Percentiles rank a stretch among this genome's conserved stretches.
Conservation (phyloP, 108 stramenopile genomes). For the Skeletonema tropicum region DNA sequence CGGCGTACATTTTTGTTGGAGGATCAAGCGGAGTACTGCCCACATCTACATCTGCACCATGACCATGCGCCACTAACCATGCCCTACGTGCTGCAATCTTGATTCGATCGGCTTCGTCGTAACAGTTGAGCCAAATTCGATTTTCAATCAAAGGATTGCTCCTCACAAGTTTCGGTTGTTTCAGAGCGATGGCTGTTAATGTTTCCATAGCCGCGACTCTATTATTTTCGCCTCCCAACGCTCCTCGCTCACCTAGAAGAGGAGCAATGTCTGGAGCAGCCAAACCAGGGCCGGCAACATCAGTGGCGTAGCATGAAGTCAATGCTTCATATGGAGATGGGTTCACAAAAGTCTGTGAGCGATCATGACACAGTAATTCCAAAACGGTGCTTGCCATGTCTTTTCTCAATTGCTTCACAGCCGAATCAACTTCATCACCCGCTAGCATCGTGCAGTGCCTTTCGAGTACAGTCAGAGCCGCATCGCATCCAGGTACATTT, state of each 20-base stretch:
- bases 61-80: slow-evolving; percentile 61
- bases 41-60: slow-evolving; percentile 36
- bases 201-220: slow-evolving; percentile 79
- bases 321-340: slow-evolving; percentile 82
- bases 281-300: slow-evolving; percentile 46
- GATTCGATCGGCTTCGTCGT: slow-evolving; percentile 64
- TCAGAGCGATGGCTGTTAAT: slow-evolving; percentile 61
- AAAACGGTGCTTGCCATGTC: slow-evolving; percentile 79
- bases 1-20: slow-evolving; percentile 82
- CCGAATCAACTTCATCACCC: slow-evolving; percentile 58
- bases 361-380: slow-evolving; percentile 79
- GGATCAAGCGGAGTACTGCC: slow-evolving; percentile 42
- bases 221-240: slow-evolving; percentile 72
- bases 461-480: slow-evolving; percentile 73
- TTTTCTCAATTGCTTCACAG: slow-evolving; percentile 61
- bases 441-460: slow-evolving; percentile 70
- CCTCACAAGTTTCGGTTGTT: slow-evolving; percentile 66
- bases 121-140: slow-evolving; percentile 86
- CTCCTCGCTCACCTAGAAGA: slow-evolving; percentile 78
- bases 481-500: slow-evolving; percentile 83
- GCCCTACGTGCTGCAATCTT: slow-evolving; percentile 66
- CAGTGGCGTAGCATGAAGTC: slow-evolving; percentile 68
- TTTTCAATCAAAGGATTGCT: slow-evolving; percentile 86
- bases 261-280: slow-evolving; percentile 77
- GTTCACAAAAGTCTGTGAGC: slow-evolving; percentile 78